Evolutionary conservation across 176 grass and related monocot genomes (phyloP).

Genomic region (Lolium multiflorum): DNA sequence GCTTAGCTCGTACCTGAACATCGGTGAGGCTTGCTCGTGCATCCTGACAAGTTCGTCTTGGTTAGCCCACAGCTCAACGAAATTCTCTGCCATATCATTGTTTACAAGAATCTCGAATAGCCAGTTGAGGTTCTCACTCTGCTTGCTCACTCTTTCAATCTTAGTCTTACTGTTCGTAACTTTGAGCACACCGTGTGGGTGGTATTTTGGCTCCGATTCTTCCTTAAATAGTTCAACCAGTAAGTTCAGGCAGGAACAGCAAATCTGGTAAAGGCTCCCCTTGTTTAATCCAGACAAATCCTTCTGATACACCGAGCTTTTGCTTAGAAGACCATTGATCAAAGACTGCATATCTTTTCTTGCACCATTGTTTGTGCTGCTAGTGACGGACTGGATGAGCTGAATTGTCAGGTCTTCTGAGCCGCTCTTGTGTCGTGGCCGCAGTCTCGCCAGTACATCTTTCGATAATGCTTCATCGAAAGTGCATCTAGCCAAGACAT

Average conservation of each 20-base stretch:
- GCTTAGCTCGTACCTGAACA: slow-evolving; percentile 92
- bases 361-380: slow-evolving; percentile 59
- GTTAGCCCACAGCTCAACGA: slow-evolving; percentile 74
- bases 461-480: slow-evolving; percentile 59
- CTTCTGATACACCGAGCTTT: slow-evolving; percentile 89
- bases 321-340: slow-evolving; percentile 78
- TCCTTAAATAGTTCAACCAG: slow-evolving; percentile 68
- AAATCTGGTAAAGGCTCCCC: slow-evolving; percentile 65
- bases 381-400: slow-evolving; percentile 74
- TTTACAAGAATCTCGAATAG: slow-evolving; percentile 79
- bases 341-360: slow-evolving; percentile 95
- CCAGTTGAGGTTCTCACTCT: slow-evolving; percentile 90
- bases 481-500: slow-evolving; percentile 62
- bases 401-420: slow-evolving; percentile 59
- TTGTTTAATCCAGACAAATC: slow-evolving; percentile 71
- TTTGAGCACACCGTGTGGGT: neutral
- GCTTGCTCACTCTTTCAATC: slow-evolving; percentile 67
- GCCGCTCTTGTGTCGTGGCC: slow-evolving; percentile 37
- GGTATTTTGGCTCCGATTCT: neutral
- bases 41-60: slow-evolving; percentile 72
- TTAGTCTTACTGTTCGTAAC: slow-evolving; percentile 52
- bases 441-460: slow-evolving; percentile 74
- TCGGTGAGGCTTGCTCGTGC: slow-evolving; percentile 64
- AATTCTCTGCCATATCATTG: slow-evolving; percentile 85
- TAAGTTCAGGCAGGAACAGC: slow-evolving; percentile 62